These are phyloP conservation scores for Kwoniella bestiolae DNA, from an alignment of 768 basidiomycete genomes.

Conservation along the genomic window DNA sequence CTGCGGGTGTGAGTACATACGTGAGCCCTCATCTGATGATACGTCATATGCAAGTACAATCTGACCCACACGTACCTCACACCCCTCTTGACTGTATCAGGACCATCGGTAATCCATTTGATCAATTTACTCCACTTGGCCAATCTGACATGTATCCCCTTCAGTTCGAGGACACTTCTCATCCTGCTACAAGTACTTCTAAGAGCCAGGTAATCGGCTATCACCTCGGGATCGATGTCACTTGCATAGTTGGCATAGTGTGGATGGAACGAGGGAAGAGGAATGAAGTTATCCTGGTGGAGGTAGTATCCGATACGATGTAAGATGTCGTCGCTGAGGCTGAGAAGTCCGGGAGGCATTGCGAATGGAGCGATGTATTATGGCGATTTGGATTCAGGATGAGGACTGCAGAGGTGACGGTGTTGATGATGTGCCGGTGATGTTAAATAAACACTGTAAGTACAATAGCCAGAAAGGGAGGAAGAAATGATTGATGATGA, in stretches of 20 bases:
- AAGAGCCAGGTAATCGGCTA: background rate
- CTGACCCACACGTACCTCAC: background rate
- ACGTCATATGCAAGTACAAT: too few species aligned
- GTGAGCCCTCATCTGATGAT: too few species aligned
- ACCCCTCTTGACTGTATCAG: background rate
- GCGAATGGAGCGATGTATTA: too few species aligned
- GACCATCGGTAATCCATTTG: background rate
- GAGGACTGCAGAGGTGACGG: too few species aligned
- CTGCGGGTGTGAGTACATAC: too few species aligned
- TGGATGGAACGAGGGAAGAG: slow-evolving; percentile 9
- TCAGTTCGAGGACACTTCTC: background rate
- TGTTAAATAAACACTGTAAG: too few species aligned
- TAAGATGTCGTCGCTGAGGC: slow-evolving; percentile 7
- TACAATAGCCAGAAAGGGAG: too few species aligned
- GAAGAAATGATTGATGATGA: too few species aligned
- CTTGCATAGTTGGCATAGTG: background rate
- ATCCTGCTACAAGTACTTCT: background rate
- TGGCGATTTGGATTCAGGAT: too few species aligned
- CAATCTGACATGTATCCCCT: background rate
- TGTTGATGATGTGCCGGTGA: too few species aligned
- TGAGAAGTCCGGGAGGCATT: background rate
- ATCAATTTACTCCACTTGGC: background rate
- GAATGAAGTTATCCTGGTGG: background rate
- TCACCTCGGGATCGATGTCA: background rate
- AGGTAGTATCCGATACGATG: background rate